Evolutionary conservation across 2,329 filamentous ascomycete species (phyloP).

Genomic region (Aureobasidium vineae): DNA sequence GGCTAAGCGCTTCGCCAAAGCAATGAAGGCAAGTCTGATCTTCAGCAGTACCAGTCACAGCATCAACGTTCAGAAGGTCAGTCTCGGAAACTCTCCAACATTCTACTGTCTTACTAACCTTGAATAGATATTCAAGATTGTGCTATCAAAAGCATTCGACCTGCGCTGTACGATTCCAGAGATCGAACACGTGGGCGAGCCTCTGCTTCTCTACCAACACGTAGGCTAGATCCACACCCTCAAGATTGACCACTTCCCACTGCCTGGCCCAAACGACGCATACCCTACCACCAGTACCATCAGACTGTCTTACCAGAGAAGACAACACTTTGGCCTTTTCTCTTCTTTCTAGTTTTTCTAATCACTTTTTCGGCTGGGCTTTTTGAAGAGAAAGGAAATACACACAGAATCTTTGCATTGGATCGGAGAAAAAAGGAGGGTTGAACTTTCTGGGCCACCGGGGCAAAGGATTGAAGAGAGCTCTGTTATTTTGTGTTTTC

Average conservation of each 20-base stretch:
- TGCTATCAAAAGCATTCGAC: slow-evolving; percentile 97
- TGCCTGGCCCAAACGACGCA: neutral
- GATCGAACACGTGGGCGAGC: slow-evolving; percentile 97
- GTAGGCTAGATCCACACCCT: slow-evolving; percentile 35
- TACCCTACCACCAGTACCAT: neutral
- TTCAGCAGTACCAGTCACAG: slow-evolving; percentile 99
- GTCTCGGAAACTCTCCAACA: neutral
- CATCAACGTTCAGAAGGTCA: slow-evolving; percentile 98
- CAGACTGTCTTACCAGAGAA: neutral
- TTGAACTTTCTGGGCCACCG: slow-evolving; percentile 1
- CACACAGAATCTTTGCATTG: slow-evolving; percentile 23
- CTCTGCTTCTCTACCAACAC: slow-evolving; percentile 75
- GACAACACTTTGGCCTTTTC: neutral
- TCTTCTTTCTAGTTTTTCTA: slow-evolving; percentile 10
- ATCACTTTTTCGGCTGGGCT: slow-evolving; percentile 22
- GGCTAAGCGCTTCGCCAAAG: slow-evolving; percentile 94
- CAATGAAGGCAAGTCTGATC: slow-evolving; percentile 96
- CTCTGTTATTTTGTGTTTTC: neutral
- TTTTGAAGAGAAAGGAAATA: slow-evolving; percentile 10
- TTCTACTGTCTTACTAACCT: neutral
- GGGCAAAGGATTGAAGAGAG: neutral
- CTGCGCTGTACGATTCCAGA: slow-evolving; percentile 98
- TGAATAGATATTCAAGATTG: slow-evolving; percentile 95
- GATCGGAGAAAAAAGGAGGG: neutral
- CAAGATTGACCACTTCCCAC: neutral